Evolutionary conservation across 225 moss, liverwort and hornwort species (phyloP), one percentile per base, ranked within the genome.

Genomic region (Straminergon stramineum): DNA sequence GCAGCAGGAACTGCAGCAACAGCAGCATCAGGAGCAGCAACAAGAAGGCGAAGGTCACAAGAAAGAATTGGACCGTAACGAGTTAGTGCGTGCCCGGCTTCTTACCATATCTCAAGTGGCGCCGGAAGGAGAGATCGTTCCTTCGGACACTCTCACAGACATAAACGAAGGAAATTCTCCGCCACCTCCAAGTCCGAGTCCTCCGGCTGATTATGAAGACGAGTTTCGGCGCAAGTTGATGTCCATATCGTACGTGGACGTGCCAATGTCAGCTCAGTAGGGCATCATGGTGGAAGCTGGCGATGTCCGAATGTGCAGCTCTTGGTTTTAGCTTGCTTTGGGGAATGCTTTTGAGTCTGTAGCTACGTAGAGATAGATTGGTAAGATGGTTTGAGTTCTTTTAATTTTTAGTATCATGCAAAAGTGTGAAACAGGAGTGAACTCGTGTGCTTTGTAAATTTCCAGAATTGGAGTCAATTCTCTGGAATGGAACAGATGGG

Each of bases 191-290:
- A 82, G 65, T 60, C 87, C 79, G 13, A 24, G 70, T 24, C 70
- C 70, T 24, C 84, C 75, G 73, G 32, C 76, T 24, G 93, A 90
- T 39, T n/a, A 45, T 52, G 94, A 94, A 39, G 92, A 89, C 31
- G 94, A 92, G 64, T 90, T 90, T 85, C 91, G 92, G 56, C 94
- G 94, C 87, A 94, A 91, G 90, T 74, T 94, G 87, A 89, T 94
- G 90, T 87, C 91, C 12, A 92, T 94, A 31, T 91, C 94, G 9
- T 94, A 90, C 43, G 83, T 90, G 24, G 89, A 92, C 58, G 91
- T 89, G 27, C 55, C 89, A 4, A 81, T 90, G 87, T 78, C 92
- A 51, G 90, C 92, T 39, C 87, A 90, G 68, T 94, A 90, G 75
- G 68, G 37, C 58, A 37, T 75, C 30, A 81, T 81, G 86, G 85